Evolutionary conservation across 306 rosid genomes (phyloP), one percentile per base, ranked within the genome.

Genomic region (Psophocarpus tetragonolobus): DNA sequence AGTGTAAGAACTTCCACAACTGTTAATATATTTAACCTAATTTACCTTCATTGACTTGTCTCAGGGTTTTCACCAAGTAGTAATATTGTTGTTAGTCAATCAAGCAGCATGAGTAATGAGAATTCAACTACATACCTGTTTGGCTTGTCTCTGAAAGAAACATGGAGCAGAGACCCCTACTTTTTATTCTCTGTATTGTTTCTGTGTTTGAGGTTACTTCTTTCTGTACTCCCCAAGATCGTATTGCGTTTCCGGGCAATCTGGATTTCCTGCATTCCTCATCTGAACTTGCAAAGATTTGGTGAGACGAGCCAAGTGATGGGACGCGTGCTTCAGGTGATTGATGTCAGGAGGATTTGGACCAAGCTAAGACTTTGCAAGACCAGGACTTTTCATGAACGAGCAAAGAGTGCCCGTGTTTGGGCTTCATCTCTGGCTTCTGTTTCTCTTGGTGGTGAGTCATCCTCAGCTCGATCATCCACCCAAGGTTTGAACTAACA

Each of bases 391-490:
- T 86, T 91, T 80, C 97, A 82, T 3, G 87, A 81, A 75, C 84
- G 91, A 58, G 93, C 93, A 4, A 86, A 82, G 84, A 90, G 82
- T 41, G 96, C 90, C 4, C 84, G 87, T 29, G 91, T 87, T 78
- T 93, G 91, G 97, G 96, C 93, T 6, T 90, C 97, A 14, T 90
- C 97, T 70, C 72, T 92, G 50, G 88, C 92, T 65, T 89, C 94
- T 5, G 97, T 93, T 67, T 88, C 97, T 29, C 81, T 89, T 42
- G 91, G 93, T 42, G 91, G 93, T 1, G 82, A 92, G 74, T 86
- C 95, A 3, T 83, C 92, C 12, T 87, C 86, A 0, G 86, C 85
- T 32, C 84, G 86, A 76, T 71, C 75, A 3, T 78, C 85, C 9
- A 65, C 78, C 51, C 73, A 71, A 78, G 71, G 82, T 84, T 76